Evolutionary conservation across 2,329 filamentous ascomycete genomes (phyloP).

Genomic region (Neocatenulostroma microsporum): DNA sequence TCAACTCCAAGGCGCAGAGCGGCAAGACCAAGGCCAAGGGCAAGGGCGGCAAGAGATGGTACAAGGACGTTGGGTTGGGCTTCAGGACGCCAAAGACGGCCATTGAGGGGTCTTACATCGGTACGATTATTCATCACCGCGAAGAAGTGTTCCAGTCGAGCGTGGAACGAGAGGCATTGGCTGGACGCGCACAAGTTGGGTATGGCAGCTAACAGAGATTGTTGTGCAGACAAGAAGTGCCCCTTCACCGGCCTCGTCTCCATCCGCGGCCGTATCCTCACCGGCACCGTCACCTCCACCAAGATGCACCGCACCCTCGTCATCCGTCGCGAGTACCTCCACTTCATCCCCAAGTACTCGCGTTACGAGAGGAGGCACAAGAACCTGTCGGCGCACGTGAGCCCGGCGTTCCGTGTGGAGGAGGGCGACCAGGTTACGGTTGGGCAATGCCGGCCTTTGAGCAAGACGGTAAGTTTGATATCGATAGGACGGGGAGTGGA

Average conservation of each 20-base stretch:
- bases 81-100: constrained; percentile 98
- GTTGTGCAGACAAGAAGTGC: constrained; percentile 93
- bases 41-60: constrained; percentile 93
- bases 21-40: constrained; percentile 73
- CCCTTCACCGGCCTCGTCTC: constrained; percentile 98
- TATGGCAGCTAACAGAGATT: too few species aligned
- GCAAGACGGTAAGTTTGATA: constrained; percentile 99
- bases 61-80: constrained; percentile 98
- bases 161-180: too few species aligned
- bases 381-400: constrained; percentile 98
- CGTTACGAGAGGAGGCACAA: constrained; percentile 99
- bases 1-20: constrained; percentile 88
- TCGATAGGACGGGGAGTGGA: not conserved
- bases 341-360: constrained; percentile 99
- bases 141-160: too few species aligned
- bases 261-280: constrained; percentile 99
- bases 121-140: constrained; percentile 53
- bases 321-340: constrained; percentile 99
- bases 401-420: constrained; percentile 99
- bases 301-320: constrained; percentile 99
- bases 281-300: constrained; percentile 97
- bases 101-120: constrained; percentile 98
- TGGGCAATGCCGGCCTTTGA: constrained; percentile 97
- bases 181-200: too few species aligned
- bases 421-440: constrained; percentile 99